These are phyloP conservation scores for Ascochyta lentis DNA, from an alignment of 2,329 filamentous ascomycete species.

Conservation along the genomic window DNA sequence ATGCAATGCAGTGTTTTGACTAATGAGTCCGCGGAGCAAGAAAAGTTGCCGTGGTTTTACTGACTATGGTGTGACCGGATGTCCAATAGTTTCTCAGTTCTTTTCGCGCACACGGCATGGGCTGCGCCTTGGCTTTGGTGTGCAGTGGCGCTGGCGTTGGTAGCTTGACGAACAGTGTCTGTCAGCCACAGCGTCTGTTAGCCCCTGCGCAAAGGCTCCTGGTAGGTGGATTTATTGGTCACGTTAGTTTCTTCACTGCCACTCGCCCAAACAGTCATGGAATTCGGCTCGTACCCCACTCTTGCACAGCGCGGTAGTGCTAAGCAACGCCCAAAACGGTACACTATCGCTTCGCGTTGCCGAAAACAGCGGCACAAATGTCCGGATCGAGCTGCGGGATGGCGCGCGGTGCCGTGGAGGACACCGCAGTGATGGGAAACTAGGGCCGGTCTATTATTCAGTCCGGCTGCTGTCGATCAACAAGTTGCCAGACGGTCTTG, in stretches of 20 bases:
- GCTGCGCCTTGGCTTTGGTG: background rate
- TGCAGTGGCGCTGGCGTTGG: background rate
- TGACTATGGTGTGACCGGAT: background rate
- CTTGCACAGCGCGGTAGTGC: background rate
- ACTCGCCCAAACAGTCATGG: background rate
- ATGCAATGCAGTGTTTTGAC: too few species aligned
- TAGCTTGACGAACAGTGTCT: background rate
- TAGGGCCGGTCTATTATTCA: background rate
- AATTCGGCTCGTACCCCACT: background rate
- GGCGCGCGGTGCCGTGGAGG: constrained; percentile 4
- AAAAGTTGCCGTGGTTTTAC: too few species aligned
- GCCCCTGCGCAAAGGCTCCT: background rate
- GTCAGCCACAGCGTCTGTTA: constrained; percentile 10
- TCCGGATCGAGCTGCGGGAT: constrained; percentile 7
- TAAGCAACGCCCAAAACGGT: constrained; percentile 15
- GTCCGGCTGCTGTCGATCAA: background rate
- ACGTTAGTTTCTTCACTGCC: background rate
- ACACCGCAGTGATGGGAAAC: background rate
- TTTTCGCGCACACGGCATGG: background rate
- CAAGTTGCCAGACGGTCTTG: background rate
- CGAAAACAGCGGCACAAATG: constrained; percentile 1
- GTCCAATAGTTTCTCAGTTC: background rate
- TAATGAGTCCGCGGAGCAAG: background rate
- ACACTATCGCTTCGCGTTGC: constrained; percentile 5
- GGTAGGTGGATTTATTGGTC: background rate